Base-by-base conservation (phyloP, 31 red algal species). In the Asparagopsis taxiformis region DNA sequence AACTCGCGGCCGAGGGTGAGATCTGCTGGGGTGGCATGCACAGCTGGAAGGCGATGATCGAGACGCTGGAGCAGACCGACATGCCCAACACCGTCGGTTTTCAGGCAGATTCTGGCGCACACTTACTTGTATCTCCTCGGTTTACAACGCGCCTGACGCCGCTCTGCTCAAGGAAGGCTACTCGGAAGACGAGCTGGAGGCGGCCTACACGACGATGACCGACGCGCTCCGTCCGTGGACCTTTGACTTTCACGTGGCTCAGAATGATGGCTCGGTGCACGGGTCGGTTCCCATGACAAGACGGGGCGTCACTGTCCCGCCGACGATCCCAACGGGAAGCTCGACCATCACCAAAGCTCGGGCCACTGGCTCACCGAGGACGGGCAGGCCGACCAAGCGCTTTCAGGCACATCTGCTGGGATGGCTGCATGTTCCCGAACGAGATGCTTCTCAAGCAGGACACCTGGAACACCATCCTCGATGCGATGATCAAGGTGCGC, bases 21-120 rank as follows among this genome's bases (percentile, higher is more conserved):
- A 60, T 60, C 56, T 60, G 56, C 56, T 60, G 56, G 56, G 56
- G 56, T n/a, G 56, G 56, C 10, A 60, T 60, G 56, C 56, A 60
- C 56, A 19, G 15, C 11, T 60, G 56, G 56, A 60, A 60, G 56
- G 15, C 11, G 9, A 60, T 60, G 56, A 10, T 60, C 10, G 24
- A 60, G 9, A 60, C 56, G 10, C 56, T 60, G 24, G 56, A 60
- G 21, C 15, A 11, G 24, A 60, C 56, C 21, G 24, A 23, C 10
- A n/a, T 23, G 10, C 56, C 56, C 21, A 21, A 60, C 10, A 26
- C 19, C 10, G 56, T 60, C 10, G 56, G 56, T 60, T 60, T 60
- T 26, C 56, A 60, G 24, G 56, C 56, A 10, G 56, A 60, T 21
- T 26, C n/a, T 60, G 10, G 56, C 56, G 10, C 56, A 60, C 56